Evolutionary conservation across 1,284 basidiomycete species (phyloP).

Genomic region (Rhodofomes roseus): DNA sequence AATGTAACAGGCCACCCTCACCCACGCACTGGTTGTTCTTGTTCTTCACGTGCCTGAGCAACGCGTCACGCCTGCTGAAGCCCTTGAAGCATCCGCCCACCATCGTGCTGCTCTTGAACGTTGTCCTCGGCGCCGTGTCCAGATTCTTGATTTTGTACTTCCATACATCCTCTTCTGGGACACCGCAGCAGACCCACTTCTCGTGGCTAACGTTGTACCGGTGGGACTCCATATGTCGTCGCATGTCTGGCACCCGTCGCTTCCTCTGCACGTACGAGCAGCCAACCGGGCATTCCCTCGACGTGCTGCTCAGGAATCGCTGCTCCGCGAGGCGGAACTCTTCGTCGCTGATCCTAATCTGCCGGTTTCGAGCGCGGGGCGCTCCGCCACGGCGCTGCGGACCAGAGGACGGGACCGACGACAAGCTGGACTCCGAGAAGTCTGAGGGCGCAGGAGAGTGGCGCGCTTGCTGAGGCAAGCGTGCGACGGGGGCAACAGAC

Average conservation of each 20-base stretch:
- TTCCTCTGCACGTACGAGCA: slow-evolving; percentile 3
- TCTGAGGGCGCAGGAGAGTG: not conserved
- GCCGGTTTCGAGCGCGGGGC: not conserved
- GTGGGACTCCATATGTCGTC: slow-evolving; percentile 6
- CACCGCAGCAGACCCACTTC: slow-evolving; percentile 8
- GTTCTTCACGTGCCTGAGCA: slow-evolving; percentile 2
- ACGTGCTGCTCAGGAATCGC: not conserved
- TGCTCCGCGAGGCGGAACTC: not conserved
- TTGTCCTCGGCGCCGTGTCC: not conserved
- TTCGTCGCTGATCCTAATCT: not conserved
- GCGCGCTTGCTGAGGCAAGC: not conserved
- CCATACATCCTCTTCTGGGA: not conserved
- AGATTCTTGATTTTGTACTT: not conserved
- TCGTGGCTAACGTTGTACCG: not conserved
- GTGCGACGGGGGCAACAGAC: not conserved
- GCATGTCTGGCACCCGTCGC: slow-evolving; percentile 4
- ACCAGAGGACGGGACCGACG: not conserved
- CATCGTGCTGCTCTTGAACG: not conserved
- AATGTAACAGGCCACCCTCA: not conserved
- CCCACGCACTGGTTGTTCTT: not conserved
- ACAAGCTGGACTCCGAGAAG: not conserved
- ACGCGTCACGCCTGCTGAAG: slow-evolving; percentile 4
- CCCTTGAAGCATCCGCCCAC: slow-evolving; percentile 5
- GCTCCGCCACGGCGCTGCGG: not conserved
- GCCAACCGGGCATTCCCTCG: slow-evolving; percentile 1